Evolutionary conservation across 352 stramenopile genomes (phyloP), one percentile per base, ranked within the genome.

Genomic region (Globisporangium mamillatum): DNA sequence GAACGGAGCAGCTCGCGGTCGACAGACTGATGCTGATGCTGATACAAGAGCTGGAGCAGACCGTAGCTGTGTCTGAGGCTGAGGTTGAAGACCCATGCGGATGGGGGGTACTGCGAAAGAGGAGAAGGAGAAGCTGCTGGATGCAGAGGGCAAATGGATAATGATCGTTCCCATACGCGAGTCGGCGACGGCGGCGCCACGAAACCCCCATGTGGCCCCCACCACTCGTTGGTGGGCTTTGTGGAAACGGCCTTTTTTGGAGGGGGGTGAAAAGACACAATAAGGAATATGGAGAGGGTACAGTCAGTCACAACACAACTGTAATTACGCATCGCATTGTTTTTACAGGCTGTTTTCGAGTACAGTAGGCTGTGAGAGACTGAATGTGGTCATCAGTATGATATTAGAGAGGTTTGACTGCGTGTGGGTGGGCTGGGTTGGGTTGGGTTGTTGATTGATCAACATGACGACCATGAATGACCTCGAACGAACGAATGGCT

Each of bases 121-220:
- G 8, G 27, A 16, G 6, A 4, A 22, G 20, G 56, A 61, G 56
- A n/a, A 32, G 56, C 56, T 62, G 32, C 56, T 62, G 56, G 56
- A n/a, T 50, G 24, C 59, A 56, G 24, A 32, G 27, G 60, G 60
- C 60, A 65, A 65, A 57, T 65, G 60, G 8, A 48, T 46, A 65
- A 65, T 65, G 60, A 56, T 56, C 60, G 25, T 24, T 50, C 3
- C n/a, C 2, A 16, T 32, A 5, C 18, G 44, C 44, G 18, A 52
- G 7, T 52, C 44, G 44, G 44, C 44, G 6, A 7, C 10, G 18
- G 16, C 18, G 16, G 6, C 29, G 25, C 12, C 38, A 16, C 20
- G 55, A 61, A 61, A 61, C 55, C 29, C 29, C 18, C 44, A 38
- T 38, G 12, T 36, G 32, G 55, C 55, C 25, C 4, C 25, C 27